A percentile compares a stretch with the other conserved stretches of the same genome.
These are phyloP conservation scores for Trichosanthes cucumerina DNA, from an alignment of 306 rosid species.

Conservation along the genomic window DNA sequence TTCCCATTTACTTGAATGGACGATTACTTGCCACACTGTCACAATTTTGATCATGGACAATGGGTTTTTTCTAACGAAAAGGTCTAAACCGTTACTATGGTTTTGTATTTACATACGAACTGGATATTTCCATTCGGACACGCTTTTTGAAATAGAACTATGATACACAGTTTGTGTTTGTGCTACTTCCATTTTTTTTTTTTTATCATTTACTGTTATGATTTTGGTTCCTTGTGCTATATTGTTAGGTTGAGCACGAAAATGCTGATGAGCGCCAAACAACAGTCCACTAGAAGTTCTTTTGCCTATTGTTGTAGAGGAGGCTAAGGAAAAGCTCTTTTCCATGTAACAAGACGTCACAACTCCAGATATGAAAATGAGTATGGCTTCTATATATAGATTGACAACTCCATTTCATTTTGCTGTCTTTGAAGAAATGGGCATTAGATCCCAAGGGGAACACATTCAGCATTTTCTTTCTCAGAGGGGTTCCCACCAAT, in stretches of 20 bases:
- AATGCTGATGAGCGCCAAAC: conserved; percentile 37
- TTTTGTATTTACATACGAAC: background rate
- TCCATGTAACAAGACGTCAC: background rate
- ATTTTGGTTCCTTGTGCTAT: background rate
- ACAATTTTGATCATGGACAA: background rate
- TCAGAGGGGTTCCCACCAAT: background rate
- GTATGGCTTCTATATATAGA: background rate
- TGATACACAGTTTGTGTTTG: background rate
- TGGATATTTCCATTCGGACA: background rate
- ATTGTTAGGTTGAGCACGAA: conserved; percentile 41
- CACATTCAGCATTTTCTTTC: background rate
- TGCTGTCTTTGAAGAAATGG: background rate
- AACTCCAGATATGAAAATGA: too few species aligned
- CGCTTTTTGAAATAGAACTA: background rate
- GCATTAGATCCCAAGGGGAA: background rate
- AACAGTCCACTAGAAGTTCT: conserved; percentile 21
- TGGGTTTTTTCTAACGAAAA: background rate
- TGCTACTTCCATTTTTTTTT: background rate
- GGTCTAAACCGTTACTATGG: background rate
- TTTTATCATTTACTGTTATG: background rate
- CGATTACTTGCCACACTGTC: background rate
- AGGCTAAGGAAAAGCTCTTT: background rate
- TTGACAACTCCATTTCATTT: background rate
- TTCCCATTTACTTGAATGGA: background rate
- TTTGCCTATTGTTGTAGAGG: background rate